Evolutionary conservation across 1,284 basidiomycete species (phyloP).

Genomic region (Cryptococcus amylolentus): DNA sequence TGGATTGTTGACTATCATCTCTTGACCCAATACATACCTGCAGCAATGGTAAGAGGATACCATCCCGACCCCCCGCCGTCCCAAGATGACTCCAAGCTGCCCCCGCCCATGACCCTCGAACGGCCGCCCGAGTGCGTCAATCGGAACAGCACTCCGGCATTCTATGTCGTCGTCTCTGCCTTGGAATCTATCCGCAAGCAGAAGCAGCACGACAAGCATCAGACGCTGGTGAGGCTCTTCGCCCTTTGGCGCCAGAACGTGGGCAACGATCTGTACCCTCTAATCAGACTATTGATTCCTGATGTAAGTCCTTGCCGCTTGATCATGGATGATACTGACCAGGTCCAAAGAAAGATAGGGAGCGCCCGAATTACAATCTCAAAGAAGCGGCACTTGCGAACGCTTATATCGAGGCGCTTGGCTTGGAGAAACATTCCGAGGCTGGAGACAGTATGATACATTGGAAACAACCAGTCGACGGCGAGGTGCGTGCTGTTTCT

Average conservation of each 20-base stretch:
- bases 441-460: slow-evolving; percentile 75
- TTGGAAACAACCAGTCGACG: slow-evolving; percentile 73
- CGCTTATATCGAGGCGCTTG: slow-evolving; percentile 81
- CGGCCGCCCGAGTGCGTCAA: slow-evolving; percentile 48
- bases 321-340: too few relatives aligned
- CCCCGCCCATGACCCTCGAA: slow-evolving; percentile 33
- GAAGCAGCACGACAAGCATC: slow-evolving; percentile 38
- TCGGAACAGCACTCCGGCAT: slow-evolving; percentile 43
- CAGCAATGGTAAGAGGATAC: too few relatives aligned
- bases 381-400: slow-evolving; percentile 90
- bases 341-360: slow-evolving; percentile 71
- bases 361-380: slow-evolving; percentile 80
- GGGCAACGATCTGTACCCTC: slow-evolving; percentile 53
- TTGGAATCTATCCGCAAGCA: slow-evolving; percentile 47
- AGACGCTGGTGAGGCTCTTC: slow-evolving; percentile 40
- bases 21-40: too few relatives aligned
- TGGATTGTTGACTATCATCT: too few relatives aligned
- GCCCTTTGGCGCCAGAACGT: slow-evolving; percentile 50
- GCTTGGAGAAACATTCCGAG: slow-evolving; percentile 68
- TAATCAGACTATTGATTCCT: slow-evolving; percentile 52
- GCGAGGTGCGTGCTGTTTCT: slow-evolving; percentile 18
- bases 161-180: slow-evolving; percentile 43
- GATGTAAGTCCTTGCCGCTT: slow-evolving; percentile 41
- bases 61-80: too few relatives aligned
- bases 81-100: background rate